Evolutionary conservation across 192 early-diverging fungal genomes (phyloP).

Genomic region (Podochytrium sp.): DNA sequence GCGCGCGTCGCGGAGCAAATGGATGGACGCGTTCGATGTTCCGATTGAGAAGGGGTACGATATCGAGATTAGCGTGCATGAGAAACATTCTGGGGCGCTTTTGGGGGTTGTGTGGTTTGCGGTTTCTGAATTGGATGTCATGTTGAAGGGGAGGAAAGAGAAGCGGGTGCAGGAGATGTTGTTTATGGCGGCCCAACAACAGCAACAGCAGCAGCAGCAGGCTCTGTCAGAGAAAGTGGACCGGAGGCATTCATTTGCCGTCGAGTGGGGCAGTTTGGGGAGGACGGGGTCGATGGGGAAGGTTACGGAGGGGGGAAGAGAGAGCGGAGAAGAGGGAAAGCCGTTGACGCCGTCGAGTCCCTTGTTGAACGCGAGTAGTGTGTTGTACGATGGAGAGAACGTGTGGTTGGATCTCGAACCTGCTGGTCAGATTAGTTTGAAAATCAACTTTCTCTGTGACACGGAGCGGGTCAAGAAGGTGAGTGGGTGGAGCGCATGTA

Average conservation of each 20-base stretch:
- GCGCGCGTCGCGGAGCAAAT: slow-evolving; percentile 65
- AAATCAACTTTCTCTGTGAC: slow-evolving; percentile 72
- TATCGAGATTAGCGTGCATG: slow-evolving; percentile 89
- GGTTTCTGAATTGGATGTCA: slow-evolving; percentile 86
- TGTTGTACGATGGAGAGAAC: slow-evolving; percentile 62
- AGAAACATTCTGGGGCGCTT: slow-evolving; percentile 65
- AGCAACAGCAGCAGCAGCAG: no score
- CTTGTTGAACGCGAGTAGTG: neutral
- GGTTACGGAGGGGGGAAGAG: neutral
- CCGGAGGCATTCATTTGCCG: slow-evolving; percentile 14
- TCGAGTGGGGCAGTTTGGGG: no score
- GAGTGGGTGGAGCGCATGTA: neutral
- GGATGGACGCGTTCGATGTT: slow-evolving; percentile 86
- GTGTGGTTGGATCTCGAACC: slow-evolving; percentile 94
- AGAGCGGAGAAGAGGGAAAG: neutral
- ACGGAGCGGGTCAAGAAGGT: slow-evolving; percentile 25
- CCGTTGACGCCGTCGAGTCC: neutral
- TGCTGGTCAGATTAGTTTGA: slow-evolving; percentile 83
- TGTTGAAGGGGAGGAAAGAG: slow-evolving; percentile 50
- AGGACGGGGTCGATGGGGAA: slow-evolving; percentile 15
- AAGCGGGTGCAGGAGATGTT: neutral
- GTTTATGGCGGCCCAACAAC: no score
- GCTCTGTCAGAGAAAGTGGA: no score
- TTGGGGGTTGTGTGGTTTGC: slow-evolving; percentile 89
- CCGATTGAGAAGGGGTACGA: slow-evolving; percentile 87